A percentile compares a stretch with the other conserved stretches of the same genome.
phyloP scores from a whole-genome alignment of 805 yeast species.

The Schwanniomyces sp. region DNA sequence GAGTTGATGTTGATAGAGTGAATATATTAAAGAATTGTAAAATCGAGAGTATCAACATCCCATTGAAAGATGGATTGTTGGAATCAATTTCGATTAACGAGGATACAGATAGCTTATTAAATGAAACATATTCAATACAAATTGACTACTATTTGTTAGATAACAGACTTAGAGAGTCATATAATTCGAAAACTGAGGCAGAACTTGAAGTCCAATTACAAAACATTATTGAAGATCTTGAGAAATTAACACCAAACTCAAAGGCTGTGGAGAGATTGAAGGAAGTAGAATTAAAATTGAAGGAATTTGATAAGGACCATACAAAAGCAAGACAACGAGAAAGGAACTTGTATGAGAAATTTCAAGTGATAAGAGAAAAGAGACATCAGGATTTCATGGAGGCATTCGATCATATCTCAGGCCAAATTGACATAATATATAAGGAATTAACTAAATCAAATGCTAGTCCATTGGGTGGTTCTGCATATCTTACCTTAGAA shows the following conservation, averaged over 20 bases:
- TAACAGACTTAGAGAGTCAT: slow-evolving; percentile 41
- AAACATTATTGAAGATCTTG: slow-evolving; percentile 37
- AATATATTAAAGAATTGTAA: slow-evolving; percentile 70
- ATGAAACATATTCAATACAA: slow-evolving; percentile 47
- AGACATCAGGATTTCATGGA: slow-evolving; percentile 65
- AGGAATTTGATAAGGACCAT: slow-evolving; percentile 64
- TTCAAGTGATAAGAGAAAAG: slow-evolving; percentile 55
- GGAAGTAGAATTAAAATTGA: slow-evolving; percentile 62
- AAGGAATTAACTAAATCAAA: slow-evolving; percentile 78
- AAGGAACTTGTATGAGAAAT: slow-evolving; percentile 50
- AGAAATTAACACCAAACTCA: slow-evolving; percentile 69
- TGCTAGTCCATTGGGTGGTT: slow-evolving; percentile 81
- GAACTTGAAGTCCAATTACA: slow-evolving; percentile 35
- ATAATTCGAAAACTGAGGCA: slow-evolving; percentile 38
- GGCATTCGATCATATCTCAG: slow-evolving; percentile 77
- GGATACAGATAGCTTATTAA: slow-evolving; percentile 32
- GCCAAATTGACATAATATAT: slow-evolving; percentile 71
- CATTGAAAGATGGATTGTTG: slow-evolving; percentile 60
- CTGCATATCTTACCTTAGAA: slow-evolving; percentile 85
- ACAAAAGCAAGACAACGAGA: slow-evolving; percentile 62
- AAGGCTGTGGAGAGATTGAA: slow-evolving; percentile 75
- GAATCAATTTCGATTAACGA: slow-evolving; percentile 63
- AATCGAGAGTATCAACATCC: slow-evolving; percentile 65
- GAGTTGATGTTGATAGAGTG: slow-evolving; percentile 53
- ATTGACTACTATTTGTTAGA: slow-evolving; percentile 54